Evolutionary conservation across 495 filamentous ascomycete species (phyloP).

Genomic region (Physcia stellaris): DNA sequence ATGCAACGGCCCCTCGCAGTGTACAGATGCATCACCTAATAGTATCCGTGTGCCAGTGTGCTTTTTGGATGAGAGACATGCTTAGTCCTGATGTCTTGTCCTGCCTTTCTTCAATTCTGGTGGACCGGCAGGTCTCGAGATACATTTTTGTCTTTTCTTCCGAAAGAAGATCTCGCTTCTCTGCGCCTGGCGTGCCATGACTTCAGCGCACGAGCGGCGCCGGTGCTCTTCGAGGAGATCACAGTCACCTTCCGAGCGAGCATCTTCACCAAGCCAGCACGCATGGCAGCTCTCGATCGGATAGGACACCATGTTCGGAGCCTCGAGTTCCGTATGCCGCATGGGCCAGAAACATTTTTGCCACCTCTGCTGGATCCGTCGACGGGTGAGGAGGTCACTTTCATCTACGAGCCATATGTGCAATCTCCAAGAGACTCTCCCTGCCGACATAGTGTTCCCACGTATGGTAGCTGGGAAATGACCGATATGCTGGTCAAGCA

Average conservation of each 20-base stretch:
- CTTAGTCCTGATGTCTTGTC: conserved; percentile 15
- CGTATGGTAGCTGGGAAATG: conserved; percentile 51
- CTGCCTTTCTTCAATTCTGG: conserved; percentile 35
- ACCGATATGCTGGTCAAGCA: conserved; percentile 61
- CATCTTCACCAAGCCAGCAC: conserved; percentile 53
- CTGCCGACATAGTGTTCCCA: conserved; percentile 36
- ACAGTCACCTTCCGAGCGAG: conserved; percentile 45
- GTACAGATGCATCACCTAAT: conserved; percentile 1
- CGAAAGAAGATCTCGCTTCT: conserved; percentile 28
- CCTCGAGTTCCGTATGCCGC: conserved; percentile 55
- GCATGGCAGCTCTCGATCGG: conserved; percentile 53
- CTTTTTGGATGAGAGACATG: conserved; percentile 4
- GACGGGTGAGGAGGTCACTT: conserved; percentile 57
- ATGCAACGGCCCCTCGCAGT: conserved; percentile 1
- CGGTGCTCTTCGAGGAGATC: conserved; percentile 35
- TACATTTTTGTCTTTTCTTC: conserved; percentile 24
- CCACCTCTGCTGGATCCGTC: conserved; percentile 58
- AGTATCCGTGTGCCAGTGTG: conserved; percentile 2
- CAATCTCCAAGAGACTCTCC: conserved; percentile 23
- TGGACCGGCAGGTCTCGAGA: conserved; percentile 30
- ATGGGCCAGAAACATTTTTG: conserved; percentile 57
- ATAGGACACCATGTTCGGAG: conserved; percentile 60
- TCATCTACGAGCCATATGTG: conserved; percentile 59
- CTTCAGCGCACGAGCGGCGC: conserved; percentile 31
- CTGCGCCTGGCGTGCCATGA: conserved; percentile 39